These are phyloP conservation scores for Lactarius tabidus DNA, from an alignment of 768 basidiomycete species.

Conservation along the genomic window DNA sequence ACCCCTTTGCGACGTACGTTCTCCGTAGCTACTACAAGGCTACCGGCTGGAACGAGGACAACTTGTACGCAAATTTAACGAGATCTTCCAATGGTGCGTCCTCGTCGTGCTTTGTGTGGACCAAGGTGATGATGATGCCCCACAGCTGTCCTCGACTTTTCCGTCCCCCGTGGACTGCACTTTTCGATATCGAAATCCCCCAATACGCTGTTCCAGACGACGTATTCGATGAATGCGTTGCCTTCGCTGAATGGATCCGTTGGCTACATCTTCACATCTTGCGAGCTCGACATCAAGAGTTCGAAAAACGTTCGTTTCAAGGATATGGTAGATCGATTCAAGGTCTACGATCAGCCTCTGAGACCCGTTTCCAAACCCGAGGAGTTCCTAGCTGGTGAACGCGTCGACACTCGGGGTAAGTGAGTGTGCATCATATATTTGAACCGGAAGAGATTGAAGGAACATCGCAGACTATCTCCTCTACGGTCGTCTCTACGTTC, in stretches of 20 bases:
- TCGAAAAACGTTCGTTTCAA: constrained; percentile 77
- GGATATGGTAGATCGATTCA: constrained; percentile 86
- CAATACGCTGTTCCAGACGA: constrained; percentile 82
- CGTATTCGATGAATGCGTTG: constrained; percentile 89
- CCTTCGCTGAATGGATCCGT: constrained; percentile 90
- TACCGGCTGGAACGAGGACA: constrained; percentile 98
- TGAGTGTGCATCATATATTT: constrained; percentile 6
- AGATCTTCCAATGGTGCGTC: constrained; percentile 77
- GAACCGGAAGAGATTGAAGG: neutral
- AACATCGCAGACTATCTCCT: constrained; percentile 74
- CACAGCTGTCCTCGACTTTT: constrained; percentile 87
- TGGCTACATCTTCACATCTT: constrained; percentile 91
- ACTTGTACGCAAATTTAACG: constrained; percentile 85
- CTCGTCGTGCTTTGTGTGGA: neutral
- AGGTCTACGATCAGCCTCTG: constrained; percentile 75
- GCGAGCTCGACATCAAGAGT: constrained; percentile 65
- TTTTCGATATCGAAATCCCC: constrained; percentile 85
- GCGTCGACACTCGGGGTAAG: constrained; percentile 72
- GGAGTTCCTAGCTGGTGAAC: constrained; percentile 76
- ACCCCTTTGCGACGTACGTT: constrained; percentile 85
- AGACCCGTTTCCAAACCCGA: constrained; percentile 75
- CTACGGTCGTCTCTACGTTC: constrained; percentile 89
- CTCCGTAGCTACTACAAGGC: constrained; percentile 84
- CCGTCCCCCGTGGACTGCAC: constrained; percentile 75
- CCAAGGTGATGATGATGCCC: neutral